Evolutionary conservation across 148 eudicot genomes (phyloP), one percentile per base, ranked within the genome.

Genomic region (Polygonum maritimum): DNA sequence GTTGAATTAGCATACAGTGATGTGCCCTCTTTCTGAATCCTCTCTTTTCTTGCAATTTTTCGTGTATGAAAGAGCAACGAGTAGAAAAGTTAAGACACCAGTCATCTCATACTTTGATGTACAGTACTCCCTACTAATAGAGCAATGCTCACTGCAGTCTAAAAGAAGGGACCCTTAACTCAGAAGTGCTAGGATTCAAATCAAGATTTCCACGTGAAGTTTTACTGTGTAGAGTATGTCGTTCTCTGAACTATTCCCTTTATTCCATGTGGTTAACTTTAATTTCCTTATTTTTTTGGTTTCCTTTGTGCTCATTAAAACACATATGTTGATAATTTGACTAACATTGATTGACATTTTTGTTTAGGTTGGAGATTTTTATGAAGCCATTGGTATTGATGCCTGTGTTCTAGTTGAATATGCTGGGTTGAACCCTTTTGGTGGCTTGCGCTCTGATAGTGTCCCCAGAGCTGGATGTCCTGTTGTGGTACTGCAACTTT

Each of bases 391-490:
- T 75, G 99, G 99, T 77, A 80, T 92, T 48, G 98, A 95, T 81
- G 99, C 99, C 21, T 95, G 99, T 84, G 52, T 92, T 82, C 89
- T 95, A 83, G 99, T 95, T 78, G 98, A 95, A 81, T 91, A 92
- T 77, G 99, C 98, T 82, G 99, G 99, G 51, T 81, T 95, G 75
- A 92, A 95, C 86, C 98, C 98, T 54, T 90, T 89, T 88, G 97
- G 99, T 72, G 99, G 99, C 75, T 75, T 92, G 87, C 97, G 98
- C 70, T 79, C 99, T 38, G 99, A 95, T 81, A 90, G 96, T 77
- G 80, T 92, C 76, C 99, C 99, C 19, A 90, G 86, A 87, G 99
- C 98, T 84, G 99, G 99, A 18, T 95, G 97, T 75, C 99, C 99
- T 79, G 96, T 91, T 15, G 83, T 92, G 97, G 99, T 95, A 92